Percentiles rank a stretch among this genome's conserved stretches.
phyloP scores from a whole-genome alignment of 768 basidiomycete genomes.

The Pisolithus orientalis region DNA sequence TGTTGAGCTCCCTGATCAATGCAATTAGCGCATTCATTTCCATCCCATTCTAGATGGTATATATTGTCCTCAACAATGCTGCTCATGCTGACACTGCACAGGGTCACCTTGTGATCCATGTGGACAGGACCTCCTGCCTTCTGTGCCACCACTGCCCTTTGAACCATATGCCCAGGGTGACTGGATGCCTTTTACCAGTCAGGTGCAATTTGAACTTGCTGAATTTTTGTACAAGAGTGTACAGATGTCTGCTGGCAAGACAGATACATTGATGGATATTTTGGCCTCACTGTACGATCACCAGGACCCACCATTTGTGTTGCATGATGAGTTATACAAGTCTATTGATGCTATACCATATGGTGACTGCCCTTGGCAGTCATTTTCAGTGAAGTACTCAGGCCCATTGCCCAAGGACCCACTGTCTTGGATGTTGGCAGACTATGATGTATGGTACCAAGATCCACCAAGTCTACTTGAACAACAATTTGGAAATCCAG shows the following conservation, averaged over 20 bases:
- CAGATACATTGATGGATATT: no score
- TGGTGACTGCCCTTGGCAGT: constrained; percentile 25
- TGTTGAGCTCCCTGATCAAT: no score
- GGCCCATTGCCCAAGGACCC: constrained; percentile 8
- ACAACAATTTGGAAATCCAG: constrained; percentile 15
- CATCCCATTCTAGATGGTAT: no score
- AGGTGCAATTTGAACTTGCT: background rate
- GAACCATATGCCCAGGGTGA: no score
- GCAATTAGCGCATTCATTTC: no score
- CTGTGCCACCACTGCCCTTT: no score
- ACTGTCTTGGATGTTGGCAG: constrained; percentile 16
- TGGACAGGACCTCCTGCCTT: no score
- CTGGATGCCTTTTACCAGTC: background rate
- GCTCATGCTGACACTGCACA: no score
- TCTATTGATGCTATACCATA: constrained; percentile 19
- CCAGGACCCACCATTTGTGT: background rate
- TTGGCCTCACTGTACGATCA: no score
- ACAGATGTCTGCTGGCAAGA: background rate
- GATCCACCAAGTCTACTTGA: constrained; percentile 15
- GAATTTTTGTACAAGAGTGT: constrained; percentile 2
- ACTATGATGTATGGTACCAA: constrained; percentile 22
- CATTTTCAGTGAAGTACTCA: constrained; percentile 11
- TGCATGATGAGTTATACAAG: constrained; percentile 1
- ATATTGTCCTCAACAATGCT: no score
- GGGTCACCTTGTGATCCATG: no score